Base-by-base conservation (phyloP, 108 stramenopile species). In the Skeletonema potamos region DNA sequence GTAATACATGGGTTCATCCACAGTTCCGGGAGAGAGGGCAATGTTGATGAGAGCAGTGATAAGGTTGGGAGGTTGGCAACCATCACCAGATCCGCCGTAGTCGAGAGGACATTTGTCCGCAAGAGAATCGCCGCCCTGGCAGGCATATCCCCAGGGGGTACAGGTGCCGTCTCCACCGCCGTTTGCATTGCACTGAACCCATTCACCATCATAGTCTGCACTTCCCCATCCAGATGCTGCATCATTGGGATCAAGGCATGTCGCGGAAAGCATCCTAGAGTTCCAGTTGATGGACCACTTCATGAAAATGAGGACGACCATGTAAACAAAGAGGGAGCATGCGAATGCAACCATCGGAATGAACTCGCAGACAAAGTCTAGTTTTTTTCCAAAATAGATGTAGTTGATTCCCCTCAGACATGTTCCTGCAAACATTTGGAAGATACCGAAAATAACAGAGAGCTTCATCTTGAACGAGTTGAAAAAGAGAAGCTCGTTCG, bases 391-490 rank as follows among this genome's bases (percentile, higher is more conserved):
- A 77, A 98, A 98, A 87, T 96, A 97, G 12, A 97, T 30, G 30
- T 92, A 93, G 75, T 99, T 99, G 48, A 92, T 57, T 18, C 95
- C 96, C 74, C 92, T 94, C 15, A 98, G 86, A 59, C 87, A 82
- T 20, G 98, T 98, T 56, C 99, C 99, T 11, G 85, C 62, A 58
- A 94, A 97, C 99, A 99, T 99, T 69, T 99, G 99, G 64, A 86
- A 76, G 73, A 99, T 96, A 59, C 98, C 99, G 61, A 99, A 91
- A 63, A 99, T 94, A 28, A 99, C 97, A 69, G 90, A 85, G 11
- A 97, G 90, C 89, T 99, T 99, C 99, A 99, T 99, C 92, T 98
- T 97, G 90, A 98, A 94, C 15, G 96, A 96, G 87, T 99, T 99
- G 87, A 97, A 97, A 72, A 98, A 99, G 18, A 98, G 82, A 27